Conservation (phyloP, 2,329 filamentous ascomycete genomes). For the Neurospora sp. region DNA sequence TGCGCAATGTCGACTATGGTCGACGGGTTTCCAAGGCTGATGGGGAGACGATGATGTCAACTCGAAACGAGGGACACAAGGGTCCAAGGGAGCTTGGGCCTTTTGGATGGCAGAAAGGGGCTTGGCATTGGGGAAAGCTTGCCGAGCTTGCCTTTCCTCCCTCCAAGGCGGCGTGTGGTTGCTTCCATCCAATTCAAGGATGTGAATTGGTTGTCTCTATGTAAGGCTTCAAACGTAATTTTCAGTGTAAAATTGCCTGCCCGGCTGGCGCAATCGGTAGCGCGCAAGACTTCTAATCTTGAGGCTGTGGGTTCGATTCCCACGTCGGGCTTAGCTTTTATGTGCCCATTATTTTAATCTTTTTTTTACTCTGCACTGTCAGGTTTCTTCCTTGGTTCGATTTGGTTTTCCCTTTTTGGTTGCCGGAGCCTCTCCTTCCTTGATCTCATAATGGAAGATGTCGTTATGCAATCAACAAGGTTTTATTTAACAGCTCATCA, state of each 20-base stretch:
- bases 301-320: constrained; percentile 21
- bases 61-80: not conserved
- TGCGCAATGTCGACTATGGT: not conserved
- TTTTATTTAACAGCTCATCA: not conserved
- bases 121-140: not conserved
- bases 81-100: not conserved
- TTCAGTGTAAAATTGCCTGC: constrained; percentile 18
- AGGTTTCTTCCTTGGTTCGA: not conserved
- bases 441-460: not conserved
- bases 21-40: not conserved
- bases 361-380: not conserved
- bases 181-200: not conserved
- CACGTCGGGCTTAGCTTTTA: constrained; percentile 19
- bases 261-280: constrained; percentile 61
- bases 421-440: not conserved
- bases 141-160: not conserved
- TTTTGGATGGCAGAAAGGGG: not conserved
- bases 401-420: not conserved
- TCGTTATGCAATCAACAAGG: not conserved
- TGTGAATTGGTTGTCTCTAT: not conserved
- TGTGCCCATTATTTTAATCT: not conserved
- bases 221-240: not conserved
- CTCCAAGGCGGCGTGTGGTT: not conserved
- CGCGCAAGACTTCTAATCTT: constrained; percentile 58
- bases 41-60: not conserved